Evolutionary conservation across 495 filamentous ascomycete genomes (phyloP).

Genomic region (Xylaria venustula): DNA sequence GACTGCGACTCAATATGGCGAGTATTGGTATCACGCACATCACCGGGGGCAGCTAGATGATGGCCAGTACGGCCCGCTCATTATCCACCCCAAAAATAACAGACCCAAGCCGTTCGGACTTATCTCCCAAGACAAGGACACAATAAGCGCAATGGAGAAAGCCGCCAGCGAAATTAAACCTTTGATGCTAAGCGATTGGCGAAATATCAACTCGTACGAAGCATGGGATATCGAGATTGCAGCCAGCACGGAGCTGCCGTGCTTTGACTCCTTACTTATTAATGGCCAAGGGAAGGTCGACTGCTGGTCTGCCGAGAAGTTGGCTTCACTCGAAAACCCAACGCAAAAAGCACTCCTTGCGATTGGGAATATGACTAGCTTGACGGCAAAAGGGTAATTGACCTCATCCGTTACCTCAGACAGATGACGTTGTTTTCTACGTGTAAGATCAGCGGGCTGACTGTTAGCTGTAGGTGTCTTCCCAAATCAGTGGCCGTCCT

Average conservation of each 20-base stretch:
- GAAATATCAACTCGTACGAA: conserved; percentile 48
- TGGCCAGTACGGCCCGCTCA: conserved; percentile 52
- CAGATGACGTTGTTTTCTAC: too few species aligned
- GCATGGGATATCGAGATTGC: conserved; percentile 37
- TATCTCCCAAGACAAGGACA: conserved; percentile 39
- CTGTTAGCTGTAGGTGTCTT: not conserved
- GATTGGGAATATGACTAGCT: not conserved
- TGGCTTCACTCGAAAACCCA: conserved; percentile 31
- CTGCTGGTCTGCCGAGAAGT: conserved; percentile 35
- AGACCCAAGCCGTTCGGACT: conserved; percentile 44
- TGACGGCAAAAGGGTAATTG: not conserved
- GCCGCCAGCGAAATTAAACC: conserved; percentile 46
- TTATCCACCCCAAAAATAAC: conserved; percentile 44
- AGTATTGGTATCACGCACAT: conserved; percentile 59
- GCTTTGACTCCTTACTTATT: conserved; percentile 50
- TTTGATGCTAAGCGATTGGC: conserved; percentile 56
- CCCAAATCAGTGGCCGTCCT: not conserved
- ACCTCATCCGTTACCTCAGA: not conserved
- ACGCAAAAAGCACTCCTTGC: not conserved
- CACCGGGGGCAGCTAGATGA: conserved; percentile 46
- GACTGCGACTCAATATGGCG: conserved; percentile 49
- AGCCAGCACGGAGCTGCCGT: conserved; percentile 41
- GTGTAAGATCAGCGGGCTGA: too few species aligned
- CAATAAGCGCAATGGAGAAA: conserved; percentile 42
- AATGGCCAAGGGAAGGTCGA: conserved; percentile 54